Evolutionary conservation across 2,329 filamentous ascomycete species (phyloP), one percentile per base, ranked within the genome.

Genomic region (Pseudopyricularia javanii): DNA sequence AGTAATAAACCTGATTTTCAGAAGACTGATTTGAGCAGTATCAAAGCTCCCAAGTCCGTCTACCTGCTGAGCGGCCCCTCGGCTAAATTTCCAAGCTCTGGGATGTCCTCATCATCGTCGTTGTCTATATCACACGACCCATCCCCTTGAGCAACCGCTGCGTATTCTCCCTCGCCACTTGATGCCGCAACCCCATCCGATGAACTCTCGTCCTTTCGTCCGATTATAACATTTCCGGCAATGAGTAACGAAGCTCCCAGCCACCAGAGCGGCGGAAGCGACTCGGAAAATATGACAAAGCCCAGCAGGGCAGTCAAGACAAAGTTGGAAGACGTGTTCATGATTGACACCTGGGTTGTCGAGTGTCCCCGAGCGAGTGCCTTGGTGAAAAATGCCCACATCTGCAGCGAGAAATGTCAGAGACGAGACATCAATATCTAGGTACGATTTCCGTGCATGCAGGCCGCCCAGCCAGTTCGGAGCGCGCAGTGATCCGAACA

Each of bases 291-390:
- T 58, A 91, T 80, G 54, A 79, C 65, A 50, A 79, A 72, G 26
- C 87, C 86, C 20, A 91, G 71, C 7, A 91, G 58, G 7, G 87
- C 87, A 0, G 87, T 91, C 56, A 89, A 68, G 68, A 91, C 76
- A 66, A 91, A 91, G 69, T 91, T 91, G 54, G 85, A 76, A 14
- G 85, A 88, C 3, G 87, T 91, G 66, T 91, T 91, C 66, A 91
- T 81, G 64, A 91, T 85, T 59, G 81, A 85, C 49, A 91, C 87
- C 62, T 88, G 85, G 0, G 87, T 88, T 8, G 87, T 89, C 2
- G 85, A 89, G 54, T 79, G 77, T 14, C 86, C 85, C 17, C 79
- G 76, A 0, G 86, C 81, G n/a, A 91, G 77, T 51, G 87, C 87
- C 50, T 80, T 78, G 7, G 87, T 91, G 70, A 91, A 91, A 49